These are phyloP conservation scores for Camellia lanceoleosa DNA, from an alignment of 148 eudicot genomes.

Conservation along the genomic window DNA sequence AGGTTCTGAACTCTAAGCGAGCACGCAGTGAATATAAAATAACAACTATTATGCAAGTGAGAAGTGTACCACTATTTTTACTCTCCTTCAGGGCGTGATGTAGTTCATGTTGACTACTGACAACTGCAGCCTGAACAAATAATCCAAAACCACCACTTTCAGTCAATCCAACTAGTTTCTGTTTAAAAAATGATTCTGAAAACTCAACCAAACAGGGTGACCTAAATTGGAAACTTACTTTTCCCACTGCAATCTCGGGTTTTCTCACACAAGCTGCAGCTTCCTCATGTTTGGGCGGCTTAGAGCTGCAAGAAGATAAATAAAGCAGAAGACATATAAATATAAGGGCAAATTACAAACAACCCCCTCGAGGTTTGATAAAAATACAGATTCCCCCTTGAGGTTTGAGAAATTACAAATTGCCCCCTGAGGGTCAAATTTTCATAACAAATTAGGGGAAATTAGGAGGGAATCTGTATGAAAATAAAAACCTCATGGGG, in stretches of 20 bases:
- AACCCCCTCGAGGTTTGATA: too few relatives aligned
- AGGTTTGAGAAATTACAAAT: too few relatives aligned
- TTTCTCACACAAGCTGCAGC: slow-evolving; percentile 6
- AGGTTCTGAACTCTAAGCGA: not conserved
- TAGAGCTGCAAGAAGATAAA: slow-evolving; percentile 19
- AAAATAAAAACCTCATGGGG: too few relatives aligned
- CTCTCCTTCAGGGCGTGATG: slow-evolving; percentile 19
- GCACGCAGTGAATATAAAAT: not conserved
- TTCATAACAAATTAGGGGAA: too few relatives aligned
- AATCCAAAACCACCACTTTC: not conserved
- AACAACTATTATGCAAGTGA: not conserved
- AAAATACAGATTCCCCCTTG: too few relatives aligned
- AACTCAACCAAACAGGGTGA: not conserved
- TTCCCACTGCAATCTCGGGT: slow-evolving; percentile 17
- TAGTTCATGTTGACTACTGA: slow-evolving; percentile 15
- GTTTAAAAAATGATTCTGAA: not conserved
- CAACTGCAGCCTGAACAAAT: slow-evolving; percentile 31
- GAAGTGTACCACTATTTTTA: slow-evolving; percentile 26
- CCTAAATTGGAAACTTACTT: slow-evolving; percentile 15
- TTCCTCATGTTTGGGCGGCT: slow-evolving; percentile 21
- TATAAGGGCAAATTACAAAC: too few relatives aligned
- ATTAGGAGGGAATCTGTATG: too few relatives aligned
- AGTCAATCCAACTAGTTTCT: not conserved
- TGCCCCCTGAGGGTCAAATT: too few relatives aligned
- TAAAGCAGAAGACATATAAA: not conserved